A percentile compares a stretch with the other conserved stretches of the same genome.
Evolutionary conservation across 495 filamentous ascomycete genomes (phyloP).

Genomic region (Umbilicaria muhlenbergii): DNA sequence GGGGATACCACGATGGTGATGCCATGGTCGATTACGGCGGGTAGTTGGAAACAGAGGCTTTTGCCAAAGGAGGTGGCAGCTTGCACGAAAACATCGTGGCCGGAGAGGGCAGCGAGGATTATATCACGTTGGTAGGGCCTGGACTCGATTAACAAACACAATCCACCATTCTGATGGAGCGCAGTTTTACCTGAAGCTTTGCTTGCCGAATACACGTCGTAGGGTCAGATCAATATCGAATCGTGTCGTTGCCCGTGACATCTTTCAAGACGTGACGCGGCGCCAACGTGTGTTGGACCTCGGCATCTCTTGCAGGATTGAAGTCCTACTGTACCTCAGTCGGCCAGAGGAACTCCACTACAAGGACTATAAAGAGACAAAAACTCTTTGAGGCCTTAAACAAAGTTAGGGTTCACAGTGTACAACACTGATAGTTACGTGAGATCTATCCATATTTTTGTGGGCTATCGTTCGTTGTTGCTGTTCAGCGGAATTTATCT

Average conservation of each 20-base stretch:
- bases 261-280: not conserved
- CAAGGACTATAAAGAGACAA: no score
- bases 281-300: not conserved
- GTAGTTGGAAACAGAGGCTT: constrained; percentile 86
- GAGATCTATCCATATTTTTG: no score
- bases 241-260: no score
- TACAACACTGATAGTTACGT: no score
- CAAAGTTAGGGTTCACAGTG: no score
- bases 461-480: no score
- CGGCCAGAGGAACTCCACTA: no score
- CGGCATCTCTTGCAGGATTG: no score
- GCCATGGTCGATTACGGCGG: constrained; percentile 73
- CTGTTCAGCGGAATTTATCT: no score
- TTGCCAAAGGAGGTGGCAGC: constrained; percentile 96
- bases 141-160: constrained; percentile 14
- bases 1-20: constrained; percentile 89
- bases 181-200: constrained; percentile 43
- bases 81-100: constrained; percentile 86
- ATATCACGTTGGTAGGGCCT: constrained; percentile 82
- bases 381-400: no score
- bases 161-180: not conserved
- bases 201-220: constrained; percentile 66
- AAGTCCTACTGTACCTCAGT: no score
- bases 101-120: constrained; percentile 61
- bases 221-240: constrained; percentile 76